Evolutionary conservation across 768 basidiomycete species (phyloP).

Genomic region (Tephrocybe sp.): DNA sequence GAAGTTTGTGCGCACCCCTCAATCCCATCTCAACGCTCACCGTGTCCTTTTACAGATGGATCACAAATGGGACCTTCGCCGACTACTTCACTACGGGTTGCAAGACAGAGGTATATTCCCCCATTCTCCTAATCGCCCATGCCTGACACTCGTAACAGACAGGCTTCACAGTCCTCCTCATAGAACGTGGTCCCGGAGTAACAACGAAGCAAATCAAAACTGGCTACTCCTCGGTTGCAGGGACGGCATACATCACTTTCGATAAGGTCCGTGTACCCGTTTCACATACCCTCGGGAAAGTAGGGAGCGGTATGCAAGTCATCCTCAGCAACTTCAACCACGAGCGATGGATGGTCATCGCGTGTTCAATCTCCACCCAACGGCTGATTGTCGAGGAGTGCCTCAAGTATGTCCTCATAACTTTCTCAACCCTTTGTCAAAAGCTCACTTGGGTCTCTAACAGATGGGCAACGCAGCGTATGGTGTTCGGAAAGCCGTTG

Average conservation of each 20-base stretch:
- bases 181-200: constrained; percentile 70
- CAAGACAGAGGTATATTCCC: constrained; percentile 57
- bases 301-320: constrained; percentile 81
- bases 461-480: constrained; percentile 87
- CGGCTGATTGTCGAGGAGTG: constrained; percentile 87
- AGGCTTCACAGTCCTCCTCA: constrained; percentile 75
- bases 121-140: constrained; percentile 17
- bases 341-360: constrained; percentile 86
- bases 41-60: no score
- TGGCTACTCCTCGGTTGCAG: constrained; percentile 87
- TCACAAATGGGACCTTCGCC: constrained; percentile 83
- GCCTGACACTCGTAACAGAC: constrained; percentile 36
- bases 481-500: constrained; percentile 89
- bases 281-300: constrained; percentile 83
- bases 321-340: constrained; percentile 89
- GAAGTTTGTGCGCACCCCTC: constrained; percentile 57
- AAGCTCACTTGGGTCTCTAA: background rate
- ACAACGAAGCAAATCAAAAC: constrained; percentile 91
- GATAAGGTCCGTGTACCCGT: constrained; percentile 81
- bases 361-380: constrained; percentile 71
- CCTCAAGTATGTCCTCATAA: constrained; percentile 55
- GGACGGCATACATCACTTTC: constrained; percentile 85
- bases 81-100: constrained; percentile 86
- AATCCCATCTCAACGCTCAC: no score
- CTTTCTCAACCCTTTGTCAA: background rate